phyloP scores from a whole-genome alignment of 1,284 basidiomycete genomes.

The Apiotrichum gracile region DNA sequence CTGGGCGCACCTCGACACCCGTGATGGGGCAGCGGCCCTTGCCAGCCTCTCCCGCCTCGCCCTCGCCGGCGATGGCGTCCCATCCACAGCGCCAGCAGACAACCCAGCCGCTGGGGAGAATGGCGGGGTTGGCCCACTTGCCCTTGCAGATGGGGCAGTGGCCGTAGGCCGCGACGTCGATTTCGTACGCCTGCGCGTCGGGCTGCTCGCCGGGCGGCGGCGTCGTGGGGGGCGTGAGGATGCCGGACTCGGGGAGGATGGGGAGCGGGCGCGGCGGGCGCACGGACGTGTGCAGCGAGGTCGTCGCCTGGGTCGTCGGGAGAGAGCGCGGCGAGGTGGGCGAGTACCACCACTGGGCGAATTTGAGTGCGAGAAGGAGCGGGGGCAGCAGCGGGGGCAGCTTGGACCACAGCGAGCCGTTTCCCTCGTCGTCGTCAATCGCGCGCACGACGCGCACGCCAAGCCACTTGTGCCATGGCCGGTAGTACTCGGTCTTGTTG shows the following conservation, averaged over 20 bases:
- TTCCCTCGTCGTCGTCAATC: conserved; percentile 14
- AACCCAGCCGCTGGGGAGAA: conserved; percentile 86
- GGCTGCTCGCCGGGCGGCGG: conserved; percentile 47
- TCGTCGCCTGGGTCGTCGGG: conserved; percentile 56
- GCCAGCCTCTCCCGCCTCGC: conserved; percentile 27
- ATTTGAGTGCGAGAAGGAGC: conserved; percentile 93
- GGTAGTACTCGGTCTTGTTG: conserved; percentile 75
- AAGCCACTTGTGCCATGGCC: conserved; percentile 84
- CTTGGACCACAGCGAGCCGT: conserved; percentile 9
- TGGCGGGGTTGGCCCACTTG: conserved; percentile 77
- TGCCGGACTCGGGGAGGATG: conserved; percentile 36
- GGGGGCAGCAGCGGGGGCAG: conserved; percentile 60
- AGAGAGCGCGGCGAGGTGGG: conserved; percentile 82
- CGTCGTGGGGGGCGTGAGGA: conserved; percentile 24
- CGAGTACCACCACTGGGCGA: conserved; percentile 99
- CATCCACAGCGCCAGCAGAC: conserved; percentile 92
- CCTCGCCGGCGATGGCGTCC: conserved; percentile 65
- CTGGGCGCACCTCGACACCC: conserved; percentile 62
- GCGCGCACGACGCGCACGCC: conserved; percentile 57
- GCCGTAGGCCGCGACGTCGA: conserved; percentile 58
- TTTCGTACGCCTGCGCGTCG: conserved; percentile 41
- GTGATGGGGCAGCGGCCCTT: conserved; percentile 78
- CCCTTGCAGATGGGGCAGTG: conserved; percentile 75
- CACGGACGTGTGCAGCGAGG: conserved; percentile 60
- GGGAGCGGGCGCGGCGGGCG: conserved; percentile 66